A percentile compares a stretch with the other conserved stretches of the same genome.
These are phyloP conservation scores for Paraconiothyrium sp. DNA, from an alignment of 2,329 filamentous ascomycete species.

Conservation along the genomic window DNA sequence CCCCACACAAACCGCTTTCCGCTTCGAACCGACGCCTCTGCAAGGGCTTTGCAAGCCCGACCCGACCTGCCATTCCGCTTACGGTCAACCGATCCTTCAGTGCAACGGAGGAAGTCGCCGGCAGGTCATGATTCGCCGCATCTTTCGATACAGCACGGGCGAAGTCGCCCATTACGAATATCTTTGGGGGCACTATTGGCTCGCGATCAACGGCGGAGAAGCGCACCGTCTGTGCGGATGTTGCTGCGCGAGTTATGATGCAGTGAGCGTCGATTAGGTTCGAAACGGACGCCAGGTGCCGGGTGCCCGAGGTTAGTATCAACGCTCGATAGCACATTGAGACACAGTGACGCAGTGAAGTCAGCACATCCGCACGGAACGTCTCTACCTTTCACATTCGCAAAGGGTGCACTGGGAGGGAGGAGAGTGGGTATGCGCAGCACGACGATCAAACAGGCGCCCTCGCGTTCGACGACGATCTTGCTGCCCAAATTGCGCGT, in stretches of 20 bases:
- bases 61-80: not conserved
- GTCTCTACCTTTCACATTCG: no score
- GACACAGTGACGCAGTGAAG: no score
- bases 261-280: no score
- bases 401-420: no score
- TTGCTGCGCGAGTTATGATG: not conserved
- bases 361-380: no score
- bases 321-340: no score
- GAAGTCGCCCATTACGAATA: not conserved
- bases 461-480: not conserved
- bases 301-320: no score
- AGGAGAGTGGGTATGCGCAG: not conserved
- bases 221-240: not conserved
- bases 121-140: not conserved
- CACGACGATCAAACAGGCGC: not conserved
- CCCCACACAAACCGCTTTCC: not conserved
- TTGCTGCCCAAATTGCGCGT: not conserved
- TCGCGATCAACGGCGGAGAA: not conserved
- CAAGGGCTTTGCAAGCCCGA: not conserved
- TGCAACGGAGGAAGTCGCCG: not conserved
- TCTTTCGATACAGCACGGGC: not conserved
- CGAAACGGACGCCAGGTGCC: no score
- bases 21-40: not conserved
- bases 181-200: not conserved
- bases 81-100: not conserved